Base-by-base conservation (phyloP, 768 basidiomycete species). In the Kwoniella dejecticola region DNA sequence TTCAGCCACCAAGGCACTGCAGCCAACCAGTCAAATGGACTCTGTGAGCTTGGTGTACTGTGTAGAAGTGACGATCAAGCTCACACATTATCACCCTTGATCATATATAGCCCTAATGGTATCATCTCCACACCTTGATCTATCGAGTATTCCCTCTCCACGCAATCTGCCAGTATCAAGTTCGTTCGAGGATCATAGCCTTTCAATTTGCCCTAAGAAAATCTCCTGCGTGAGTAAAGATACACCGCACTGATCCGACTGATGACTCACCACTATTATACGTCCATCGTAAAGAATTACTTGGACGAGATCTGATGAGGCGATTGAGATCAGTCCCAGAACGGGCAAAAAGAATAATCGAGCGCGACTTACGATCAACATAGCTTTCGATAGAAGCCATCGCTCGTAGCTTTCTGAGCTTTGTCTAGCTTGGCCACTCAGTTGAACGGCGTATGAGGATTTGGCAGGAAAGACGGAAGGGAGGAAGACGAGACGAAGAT, bases 81-180 rank as follows among this genome's bases (percentile, higher is more conserved):
- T 79, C 72, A 97, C 96, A 95, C 93, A 84, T 93, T 93, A 77
- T 99, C 96, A 2, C 96, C 96, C 72, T 97, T 93, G 76, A 99
- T 92, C 73, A 99, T 87, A 80, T 99, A 98, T 45, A 98, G 83
- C 0, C 96, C 96, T 24, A 98, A 83, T 0, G 91, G 89, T 10
- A 93, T 87, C 82, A 97, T 93, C 80, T 97, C 91, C 26, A 96
- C 92, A 40, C 89, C 89, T 71, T 90, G 90, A 15, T 99, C 96
- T 54, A 85, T 80, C 74, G 88, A 90, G 79, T 90, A 98, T 31
- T 97, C 87, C 69, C 95, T 87, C 77, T 99, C 96, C 75, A 89
- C 91, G 59, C 88, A 89, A 76, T 94, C 90, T 13, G 94, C 88
- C 58, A 99, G 86, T 67, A 99, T 92, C 72, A 98, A 86, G 79